Evolutionary conservation across 2,329 filamentous ascomycete species (phyloP), one percentile per base, ranked within the genome.

Genomic region (Colletotrichum orbiculare): DNA sequence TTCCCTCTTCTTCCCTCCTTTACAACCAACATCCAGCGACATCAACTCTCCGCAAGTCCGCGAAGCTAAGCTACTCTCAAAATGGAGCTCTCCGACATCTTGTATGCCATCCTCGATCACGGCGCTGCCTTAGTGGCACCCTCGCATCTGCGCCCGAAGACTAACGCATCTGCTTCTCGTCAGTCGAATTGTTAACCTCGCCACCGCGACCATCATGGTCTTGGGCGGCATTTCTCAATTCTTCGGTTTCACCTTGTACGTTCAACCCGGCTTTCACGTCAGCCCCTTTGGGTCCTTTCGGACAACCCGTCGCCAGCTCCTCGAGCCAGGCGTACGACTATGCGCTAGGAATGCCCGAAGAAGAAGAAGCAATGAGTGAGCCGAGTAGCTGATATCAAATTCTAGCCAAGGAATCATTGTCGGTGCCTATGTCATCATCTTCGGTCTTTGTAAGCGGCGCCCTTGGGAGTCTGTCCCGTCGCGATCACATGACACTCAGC

Each of bases 181-280:
- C 77, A 98, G 96, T 83, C 96, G 96, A 76, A 89, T 98, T 76
- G 92, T 97, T 78, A 99, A 99, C 86, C 85, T 99, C 79, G 92
- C 84, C 73, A 89, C 96, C 69, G 96, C 90, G 73, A 90, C 90
- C 71, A 86, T 97, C 71, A 96, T 97, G 89, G 83, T 97, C 52
- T 84, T 97, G 52, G 95, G 94, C 70, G 95, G 94, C 73, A 85
- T 94, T 74, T 84, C 84, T 68, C 89, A 92, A 74, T 89, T 94
- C 81, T 91, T 92, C 75, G 75, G 81, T 43, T 74, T 86, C 63
- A 71, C 70, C 60, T 82, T 91, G 88, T 91, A 85, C 75, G 88
- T 84, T 54, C 45, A 15, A 17, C 43, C 53, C 11, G 59, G 9
- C 11, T 38, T 25, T 13, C 39, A 8, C 8, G 25, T 43, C 53